Evolutionary conservation across 805 yeast species (phyloP).

Genomic region (Wickerhamiella lipophila): DNA sequence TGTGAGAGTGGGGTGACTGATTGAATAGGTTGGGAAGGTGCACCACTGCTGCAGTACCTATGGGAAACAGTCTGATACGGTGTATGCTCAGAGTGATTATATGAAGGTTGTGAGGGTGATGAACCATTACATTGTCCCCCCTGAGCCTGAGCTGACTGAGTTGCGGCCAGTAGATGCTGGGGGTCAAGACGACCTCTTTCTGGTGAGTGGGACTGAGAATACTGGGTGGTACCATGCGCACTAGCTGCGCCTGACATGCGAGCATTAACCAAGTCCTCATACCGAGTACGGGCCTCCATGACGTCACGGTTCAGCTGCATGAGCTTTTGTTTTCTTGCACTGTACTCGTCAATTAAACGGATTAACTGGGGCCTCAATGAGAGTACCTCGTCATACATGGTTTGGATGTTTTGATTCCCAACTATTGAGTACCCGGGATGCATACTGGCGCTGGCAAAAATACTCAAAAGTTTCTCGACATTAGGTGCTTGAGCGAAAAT

Average conservation of each 20-base stretch:
- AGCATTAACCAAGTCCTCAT: constrained; percentile 44
- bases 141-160: background rate
- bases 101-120: background rate
- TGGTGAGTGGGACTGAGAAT: constrained; percentile 1
- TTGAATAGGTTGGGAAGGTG: background rate
- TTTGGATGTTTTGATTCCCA: constrained; percentile 55
- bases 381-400: constrained; percentile 56
- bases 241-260: constrained; percentile 5
- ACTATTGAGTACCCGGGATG: constrained; percentile 29
- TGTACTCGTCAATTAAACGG: constrained; percentile 62
- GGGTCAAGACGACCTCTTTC: background rate
- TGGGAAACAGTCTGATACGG: too few relatives aligned
- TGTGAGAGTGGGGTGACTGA: background rate
- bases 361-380: constrained; percentile 66
- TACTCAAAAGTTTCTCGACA: constrained; percentile 56
- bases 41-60: too few relatives aligned
- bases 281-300: constrained; percentile 51
- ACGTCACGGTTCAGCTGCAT: constrained; percentile 58
- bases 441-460: constrained; percentile 33
- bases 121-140: background rate
- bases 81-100: background rate
- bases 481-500: constrained; percentile 44
- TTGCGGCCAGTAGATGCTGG: background rate
- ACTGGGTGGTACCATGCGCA: constrained; percentile 1
- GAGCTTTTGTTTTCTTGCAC: constrained; percentile 66